Evolutionary conservation across 306 rosid species (phyloP), one percentile per base, ranked within the genome.

Genomic region (Lupinus albus): DNA sequence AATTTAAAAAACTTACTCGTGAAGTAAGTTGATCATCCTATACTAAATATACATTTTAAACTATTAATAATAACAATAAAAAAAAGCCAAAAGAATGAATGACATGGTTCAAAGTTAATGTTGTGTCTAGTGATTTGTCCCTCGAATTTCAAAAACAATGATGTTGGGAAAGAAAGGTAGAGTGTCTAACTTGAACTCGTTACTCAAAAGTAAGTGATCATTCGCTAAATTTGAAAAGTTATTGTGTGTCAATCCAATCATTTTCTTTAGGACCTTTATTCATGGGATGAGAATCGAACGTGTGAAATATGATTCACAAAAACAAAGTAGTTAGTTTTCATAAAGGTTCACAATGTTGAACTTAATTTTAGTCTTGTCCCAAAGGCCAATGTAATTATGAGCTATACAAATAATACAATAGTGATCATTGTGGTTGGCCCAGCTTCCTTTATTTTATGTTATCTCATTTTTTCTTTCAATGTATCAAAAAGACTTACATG

Each of bases 251-350:
- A 21, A 13, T 54, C 46, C 16, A 21, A 12, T 53, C 63, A 39
- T 39, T 17, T 16, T 39, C 25, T 39, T 39, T 68, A 11, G 54
- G 14, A 51, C 11, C 25, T 67, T 38, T 36, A 4, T 41, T 54
- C 73, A n/a, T 38, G 28, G 41, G 28, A 8, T 38, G 32, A 21
- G 73, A 55, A 68, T 68, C 18, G 3, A 68, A 54, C 64, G 73
- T 68, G 64, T 9, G 18, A 55, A 68, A 68, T 54, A 55, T 68
- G 74, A 55, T 68, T 9, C 45, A 55, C 33, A 15, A 18, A 4
- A 54, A n/a, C n/a, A n/a, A 54, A 9, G 44, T 53, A 15, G 10
- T 11, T 11, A 51, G 18, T 36, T 67, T 8, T 4, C 10, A 1
- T 39, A 67, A 68, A 53, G 15, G 28, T 53, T 39, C 13, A 20